phyloP scores from a whole-genome alignment of 139 green algal species.

The Edaphochlamys debaryana region DNA sequence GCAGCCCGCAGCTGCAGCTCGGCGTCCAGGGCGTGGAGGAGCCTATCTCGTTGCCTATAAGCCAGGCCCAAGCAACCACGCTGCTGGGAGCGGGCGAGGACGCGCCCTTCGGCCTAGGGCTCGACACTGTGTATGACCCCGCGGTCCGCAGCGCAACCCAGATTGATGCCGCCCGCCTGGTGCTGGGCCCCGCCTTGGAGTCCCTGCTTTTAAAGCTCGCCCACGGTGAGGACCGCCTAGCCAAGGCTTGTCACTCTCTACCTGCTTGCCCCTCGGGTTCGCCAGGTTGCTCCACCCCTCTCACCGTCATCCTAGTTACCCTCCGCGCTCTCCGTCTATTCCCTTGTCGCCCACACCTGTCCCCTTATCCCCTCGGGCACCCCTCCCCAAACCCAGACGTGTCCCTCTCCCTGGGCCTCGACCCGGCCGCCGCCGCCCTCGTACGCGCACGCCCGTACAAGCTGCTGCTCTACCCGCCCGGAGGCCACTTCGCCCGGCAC shows the following conservation, averaged over 20 bases:
- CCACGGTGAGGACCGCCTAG: background rate
- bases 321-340: too few species aligned
- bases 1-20: too few species aligned
- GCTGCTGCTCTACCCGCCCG: conserved; percentile 51
- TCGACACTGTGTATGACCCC: conserved; percentile 13
- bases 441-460: conserved; percentile 38
- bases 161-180: conserved; percentile 9
- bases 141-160: background rate
- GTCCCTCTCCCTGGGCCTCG: background rate
- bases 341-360: background rate
- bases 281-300: background rate
- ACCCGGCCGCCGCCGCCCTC: background rate
- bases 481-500: conserved; percentile 44
- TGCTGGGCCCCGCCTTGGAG: background rate
- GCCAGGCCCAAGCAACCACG: background rate
- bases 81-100: conserved; percentile 19
- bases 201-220: background rate
- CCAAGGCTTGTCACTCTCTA: background rate
- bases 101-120: conserved; percentile 25
- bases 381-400: background rate
- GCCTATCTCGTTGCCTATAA: background rate
- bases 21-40: background rate
- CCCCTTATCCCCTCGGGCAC: background rate
- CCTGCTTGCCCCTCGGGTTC: background rate
- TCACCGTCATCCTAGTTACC: too few species aligned